Evolutionary conservation across 768 basidiomycete species (phyloP).

Genomic region (Termitomyces heimii): DNA sequence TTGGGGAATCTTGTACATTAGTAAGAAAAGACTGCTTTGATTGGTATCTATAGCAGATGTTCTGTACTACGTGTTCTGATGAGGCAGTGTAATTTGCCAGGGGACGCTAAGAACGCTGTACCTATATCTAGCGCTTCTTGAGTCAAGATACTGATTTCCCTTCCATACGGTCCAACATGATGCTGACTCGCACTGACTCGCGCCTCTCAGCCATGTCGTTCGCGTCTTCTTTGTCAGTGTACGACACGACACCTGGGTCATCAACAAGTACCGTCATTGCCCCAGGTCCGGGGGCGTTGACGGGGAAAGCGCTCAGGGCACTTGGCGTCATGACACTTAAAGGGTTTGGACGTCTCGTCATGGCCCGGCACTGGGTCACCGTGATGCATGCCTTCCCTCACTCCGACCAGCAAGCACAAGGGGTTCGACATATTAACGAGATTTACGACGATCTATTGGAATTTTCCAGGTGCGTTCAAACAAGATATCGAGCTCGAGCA

Average conservation of each 20-base stretch:
- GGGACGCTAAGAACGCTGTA: too few relatives aligned
- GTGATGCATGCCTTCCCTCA: constrained; percentile 17
- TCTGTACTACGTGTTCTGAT: not conserved
- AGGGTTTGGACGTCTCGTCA: constrained; percentile 32
- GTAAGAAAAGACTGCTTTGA: not conserved
- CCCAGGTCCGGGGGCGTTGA: constrained; percentile 29
- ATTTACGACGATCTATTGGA: constrained; percentile 17
- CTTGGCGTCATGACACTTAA: constrained; percentile 46
- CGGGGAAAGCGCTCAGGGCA: constrained; percentile 42
- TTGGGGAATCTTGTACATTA: not conserved
- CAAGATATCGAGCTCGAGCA: not conserved
- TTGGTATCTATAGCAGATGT: not conserved
- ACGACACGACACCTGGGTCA: constrained; percentile 9
- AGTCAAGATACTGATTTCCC: not conserved
- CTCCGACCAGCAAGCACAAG: constrained; percentile 13
- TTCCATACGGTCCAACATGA: not conserved
- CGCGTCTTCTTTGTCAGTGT: constrained; percentile 2
- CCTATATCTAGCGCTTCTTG: not conserved
- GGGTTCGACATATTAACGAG: constrained; percentile 10
- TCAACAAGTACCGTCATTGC: constrained; percentile 17
- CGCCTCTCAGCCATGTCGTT: not conserved
- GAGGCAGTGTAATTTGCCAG: not conserved
- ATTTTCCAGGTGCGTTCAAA: constrained; percentile 15
- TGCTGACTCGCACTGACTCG: constrained; percentile 1
- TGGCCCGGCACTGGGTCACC: constrained; percentile 14